These are phyloP conservation scores for Dianthus caryophyllus DNA, from an alignment of 148 eudicot genomes.

Conservation along the genomic window DNA sequence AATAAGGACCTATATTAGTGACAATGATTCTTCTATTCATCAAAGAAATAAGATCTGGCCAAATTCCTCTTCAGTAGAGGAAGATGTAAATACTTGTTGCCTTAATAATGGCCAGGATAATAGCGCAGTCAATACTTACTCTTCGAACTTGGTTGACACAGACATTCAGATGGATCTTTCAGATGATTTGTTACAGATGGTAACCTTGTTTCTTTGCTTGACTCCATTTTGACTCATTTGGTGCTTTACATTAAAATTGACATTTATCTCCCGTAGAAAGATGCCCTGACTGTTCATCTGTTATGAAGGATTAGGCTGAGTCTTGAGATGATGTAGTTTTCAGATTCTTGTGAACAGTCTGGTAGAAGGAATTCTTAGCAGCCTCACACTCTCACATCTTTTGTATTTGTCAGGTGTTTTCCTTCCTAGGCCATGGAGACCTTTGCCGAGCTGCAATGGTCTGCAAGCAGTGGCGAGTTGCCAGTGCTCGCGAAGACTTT, in stretches of 20 bases:
- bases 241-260: background rate
- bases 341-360: background rate
- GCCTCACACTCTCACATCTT: background rate
- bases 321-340: background rate
- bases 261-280: background rate
- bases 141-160: constrained; percentile 35
- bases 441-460: constrained; percentile 90
- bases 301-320: background rate
- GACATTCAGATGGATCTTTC: constrained; percentile 88
- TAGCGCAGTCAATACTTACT: constrained; percentile 19
- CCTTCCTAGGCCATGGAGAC: constrained; percentile 71
- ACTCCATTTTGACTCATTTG: background rate
- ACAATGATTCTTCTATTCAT: constrained; percentile 22
- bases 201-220: constrained; percentile 21
- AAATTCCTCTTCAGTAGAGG: constrained; percentile 26
- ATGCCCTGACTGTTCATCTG: background rate
- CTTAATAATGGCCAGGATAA: constrained; percentile 23
- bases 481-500: constrained; percentile 94
- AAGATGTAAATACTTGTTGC: constrained; percentile 29
- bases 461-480: constrained; percentile 91
- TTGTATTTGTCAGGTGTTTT: constrained; percentile 56
- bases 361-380: background rate
- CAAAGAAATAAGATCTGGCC: constrained; percentile 28
- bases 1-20: constrained; percentile 20
- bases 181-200: constrained; percentile 94